Evolutionary conservation across 2,329 filamentous ascomycete species (phyloP).

Genomic region (Penicillium sp.): DNA sequence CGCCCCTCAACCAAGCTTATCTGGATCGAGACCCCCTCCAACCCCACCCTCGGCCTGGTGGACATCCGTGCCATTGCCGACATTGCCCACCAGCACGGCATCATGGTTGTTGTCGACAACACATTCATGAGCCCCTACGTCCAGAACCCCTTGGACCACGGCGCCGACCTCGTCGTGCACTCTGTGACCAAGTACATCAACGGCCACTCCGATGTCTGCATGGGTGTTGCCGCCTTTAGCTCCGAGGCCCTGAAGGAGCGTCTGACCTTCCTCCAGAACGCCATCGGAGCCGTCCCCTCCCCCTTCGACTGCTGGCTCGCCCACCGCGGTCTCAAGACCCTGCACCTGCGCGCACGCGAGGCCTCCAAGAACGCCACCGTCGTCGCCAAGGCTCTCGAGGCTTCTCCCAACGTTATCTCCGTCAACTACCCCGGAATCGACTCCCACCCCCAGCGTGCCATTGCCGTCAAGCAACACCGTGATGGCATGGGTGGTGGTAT

Average conservation of each 20-base stretch:
- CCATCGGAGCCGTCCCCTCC: constrained; percentile 91
- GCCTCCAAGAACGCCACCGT: constrained; percentile 78
- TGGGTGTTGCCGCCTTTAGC: constrained; percentile 97
- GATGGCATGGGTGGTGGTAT: constrained; percentile 94
- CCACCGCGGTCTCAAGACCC: constrained; percentile 92
- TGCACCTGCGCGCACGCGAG: constrained; percentile 88
- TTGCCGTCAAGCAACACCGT: constrained; percentile 89
- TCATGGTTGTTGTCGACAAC: constrained; percentile 98
- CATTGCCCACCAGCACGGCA: constrained; percentile 81
- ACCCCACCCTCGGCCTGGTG: constrained; percentile 89
- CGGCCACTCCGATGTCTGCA: constrained; percentile 92
- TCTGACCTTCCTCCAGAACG: constrained; percentile 91
- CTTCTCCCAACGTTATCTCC: constrained; percentile 76
- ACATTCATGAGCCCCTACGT: constrained; percentile 96
- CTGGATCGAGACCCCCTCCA: constrained; percentile 96
- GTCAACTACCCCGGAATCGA: constrained; percentile 95
- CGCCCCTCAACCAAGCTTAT: constrained; percentile 86
- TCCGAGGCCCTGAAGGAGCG: constrained; percentile 74
- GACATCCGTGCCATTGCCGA: constrained; percentile 86
- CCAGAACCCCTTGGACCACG: constrained; percentile 92
- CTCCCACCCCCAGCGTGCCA: constrained; percentile 81
- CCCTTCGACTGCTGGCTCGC: constrained; percentile 98
- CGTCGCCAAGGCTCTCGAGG: constrained; percentile 75
- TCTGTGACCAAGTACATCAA: constrained; percentile 99
- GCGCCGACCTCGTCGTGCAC: constrained; percentile 95